Base-by-base conservation (phyloP, 768 basidiomycete species). In the Macrolepiota albuminosa region DNA sequence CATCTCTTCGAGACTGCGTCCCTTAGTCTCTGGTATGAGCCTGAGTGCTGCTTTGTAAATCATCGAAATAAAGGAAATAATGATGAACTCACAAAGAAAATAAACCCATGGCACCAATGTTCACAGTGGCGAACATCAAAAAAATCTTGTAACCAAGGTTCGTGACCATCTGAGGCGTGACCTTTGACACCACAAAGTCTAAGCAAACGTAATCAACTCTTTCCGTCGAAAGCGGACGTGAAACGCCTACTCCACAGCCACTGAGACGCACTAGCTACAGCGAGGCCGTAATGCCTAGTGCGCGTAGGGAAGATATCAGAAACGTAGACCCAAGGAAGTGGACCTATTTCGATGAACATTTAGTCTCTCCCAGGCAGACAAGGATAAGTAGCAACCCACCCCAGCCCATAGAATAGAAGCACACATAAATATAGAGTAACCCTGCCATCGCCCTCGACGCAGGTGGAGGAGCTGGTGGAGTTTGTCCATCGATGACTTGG, bases 391-490 rank as follows among this genome's bases (percentile, higher is more conserved):
- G n/a, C 2, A 31, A 60, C 42, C 2, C 21, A 60, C 90, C 92
- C 86, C 89, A 91, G 34, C 89, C 90, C 84, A 93, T 88, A 2
- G 87, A 89, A 71, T 93, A 94, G 71, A 93, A 93, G 70, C 86
- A 87, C 46, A 93, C 90, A 66, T 90, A 95, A 57, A 94, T 83
- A 69, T 94, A 95, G 37, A 94, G 72, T 83, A 92, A 84, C 1
- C 85, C 89, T 5, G 91, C 91, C 92, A 93, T 94, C 0, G 81
- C 93, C 68, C 87, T 84, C 1, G 88, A 75, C 73, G 88, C 79
- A 0, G 84, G 77, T 0, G 86, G 68, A 0, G 82, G 80, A 3
- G 68, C 69, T 11, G 56, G 59, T 1, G 57, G 45, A 16, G 54
- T 11, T 16, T 57, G 59, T 14, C 59, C 63, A 2, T 69, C 57